Base-by-base conservation (phyloP, 306 rosid genomes). In the Prunus fruticosa region DNA sequence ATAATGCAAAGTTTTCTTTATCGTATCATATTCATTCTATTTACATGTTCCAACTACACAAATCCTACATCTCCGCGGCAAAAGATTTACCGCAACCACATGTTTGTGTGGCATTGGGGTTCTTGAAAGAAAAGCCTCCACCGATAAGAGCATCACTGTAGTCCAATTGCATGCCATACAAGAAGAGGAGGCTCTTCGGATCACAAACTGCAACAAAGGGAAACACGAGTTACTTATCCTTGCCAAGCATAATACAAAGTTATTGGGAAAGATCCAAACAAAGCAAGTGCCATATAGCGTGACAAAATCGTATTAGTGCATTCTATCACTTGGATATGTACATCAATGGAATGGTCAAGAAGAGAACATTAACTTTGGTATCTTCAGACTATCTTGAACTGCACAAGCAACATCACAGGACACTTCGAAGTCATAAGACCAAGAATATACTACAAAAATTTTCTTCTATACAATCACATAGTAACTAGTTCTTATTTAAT, bases 21-120 rank as follows among this genome's bases (percentile, higher is more conserved):
- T 15, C 20, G 46, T 76, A 65, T 69, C 43, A 67, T 63, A 77
- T 76, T 57, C 63, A 80, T 53, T 65, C n/a, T 61, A 60, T 62
- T 75, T 76, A 75, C 57, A 64, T 72, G 71, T 76, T 77, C 83
- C 47, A 77, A 78, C 74, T 77, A 76, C 82, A 81, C 13, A 72
- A 72, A 53, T 79, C 76, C 83, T 89, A 94, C 91, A 91, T 90
- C 79, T 89, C 94, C 27, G 97, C 96, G 20, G 91, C 85, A 85
- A 95, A 92, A 73, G 98, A 95, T 90, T 95, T 92, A 57, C 98
- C 98, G 74, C 98, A 95, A 72, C 98, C 98, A 84, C 98, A 95
- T 25, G 98, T 95, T 80, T 95, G 93, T 25, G 96, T 80, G 4
- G 98, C 98, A 81, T 95, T 95, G 32, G 98, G 98, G 79, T 95